Percentiles rank a stretch among this genome's conserved stretches.
These are phyloP conservation scores for Plasmodium blacklocki DNA, from an alignment of 169 alveolate genomes.

Conservation along the genomic window DNA sequence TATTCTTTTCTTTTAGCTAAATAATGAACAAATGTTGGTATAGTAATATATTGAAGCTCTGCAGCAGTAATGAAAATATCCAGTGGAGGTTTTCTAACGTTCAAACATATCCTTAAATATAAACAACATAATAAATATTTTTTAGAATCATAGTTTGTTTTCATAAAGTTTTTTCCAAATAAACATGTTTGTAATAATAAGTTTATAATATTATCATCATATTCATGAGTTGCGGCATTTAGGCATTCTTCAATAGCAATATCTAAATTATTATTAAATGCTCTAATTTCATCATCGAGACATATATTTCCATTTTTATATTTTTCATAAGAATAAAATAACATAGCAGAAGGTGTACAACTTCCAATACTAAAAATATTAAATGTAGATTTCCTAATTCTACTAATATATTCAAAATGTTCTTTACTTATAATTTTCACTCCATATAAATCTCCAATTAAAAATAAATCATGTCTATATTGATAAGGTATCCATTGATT, in stretches of 20 bases:
- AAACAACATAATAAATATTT: constrained; percentile 35
- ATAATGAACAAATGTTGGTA: constrained; percentile 66
- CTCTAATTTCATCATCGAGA: constrained; percentile 85
- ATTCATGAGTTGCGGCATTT: constrained; percentile 84
- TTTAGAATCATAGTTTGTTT: constrained; percentile 41
- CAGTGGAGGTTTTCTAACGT: constrained; percentile 77
- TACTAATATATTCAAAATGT: constrained; percentile 78
- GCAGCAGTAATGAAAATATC: constrained; percentile 78
- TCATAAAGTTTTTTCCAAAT: constrained; percentile 79
- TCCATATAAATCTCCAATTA: constrained; percentile 82
- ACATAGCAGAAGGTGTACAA: constrained; percentile 88
- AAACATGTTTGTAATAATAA: constrained; percentile 77
- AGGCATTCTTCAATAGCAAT: constrained; percentile 85
- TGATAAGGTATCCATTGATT: constrained; percentile 85
- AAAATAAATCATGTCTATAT: constrained; percentile 75
- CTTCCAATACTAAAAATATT: constrained; percentile 83
- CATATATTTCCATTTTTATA: constrained; percentile 84
- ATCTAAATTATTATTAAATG: constrained; percentile 82
- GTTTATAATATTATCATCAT: constrained; percentile 78
- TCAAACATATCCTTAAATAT: constrained; percentile 70
- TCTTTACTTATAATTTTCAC: constrained; percentile 79
- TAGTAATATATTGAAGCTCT: constrained; percentile 70
- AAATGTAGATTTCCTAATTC: constrained; percentile 80
- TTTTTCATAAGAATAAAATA: constrained; percentile 84
- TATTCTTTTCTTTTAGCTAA: constrained; percentile 78